Evolutionary conservation across 129 eudicot genomes (phyloP), one percentile per base, ranked within the genome.

Genomic region (Gnaphalium uliginosum): DNA sequence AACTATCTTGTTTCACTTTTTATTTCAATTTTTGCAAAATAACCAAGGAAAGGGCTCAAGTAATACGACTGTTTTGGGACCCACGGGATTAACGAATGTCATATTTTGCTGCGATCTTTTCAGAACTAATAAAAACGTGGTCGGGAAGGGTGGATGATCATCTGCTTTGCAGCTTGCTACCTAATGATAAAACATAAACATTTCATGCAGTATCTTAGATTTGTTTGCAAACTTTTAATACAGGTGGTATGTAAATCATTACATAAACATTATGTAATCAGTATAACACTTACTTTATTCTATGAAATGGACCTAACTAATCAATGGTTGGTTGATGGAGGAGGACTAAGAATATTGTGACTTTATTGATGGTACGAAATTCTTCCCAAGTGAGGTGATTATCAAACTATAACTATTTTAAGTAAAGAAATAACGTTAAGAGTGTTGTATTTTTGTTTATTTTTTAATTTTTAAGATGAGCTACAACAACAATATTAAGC

Each of bases 351-450:
- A 68, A 78, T 48, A 78, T 32, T 71, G 27, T 60, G 41, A 61
- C 77, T 18, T 70, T 61, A 62, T 61, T 53, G 71, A 62, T 76
- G 67, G 56, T 71, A 71, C 41, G 10, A 61, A 70, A 71, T 71
- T 70, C 72, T 66, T 53, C 24, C 27, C 30, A n/a, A 64, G 72
- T 30, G 71, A 33, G 62, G 50, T 29, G 48, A 19, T n/a, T n/a
- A n/a, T n/a, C n/a, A n/a, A n/a, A n/a, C n/a, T n/a, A n/a, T n/a
- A n/a, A n/a, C n/a, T n/a, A n/a, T n/a, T n/a, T n/a, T n/a, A n/a
- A n/a, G n/a, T n/a, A n/a, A n/a, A n/a, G n/a, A n/a, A n/a, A n/a
- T n/a, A n/a, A n/a, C n/a, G n/a, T n/a, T n/a, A n/a, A n/a, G n/a
- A n/a, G n/a, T n/a, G n/a, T n/a, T n/a, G n/a, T n/a, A n/a, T n/a